These are phyloP conservation scores for Aspergillus kassunensis DNA, from an alignment of 495 filamentous ascomycete species.

Conservation along the genomic window DNA sequence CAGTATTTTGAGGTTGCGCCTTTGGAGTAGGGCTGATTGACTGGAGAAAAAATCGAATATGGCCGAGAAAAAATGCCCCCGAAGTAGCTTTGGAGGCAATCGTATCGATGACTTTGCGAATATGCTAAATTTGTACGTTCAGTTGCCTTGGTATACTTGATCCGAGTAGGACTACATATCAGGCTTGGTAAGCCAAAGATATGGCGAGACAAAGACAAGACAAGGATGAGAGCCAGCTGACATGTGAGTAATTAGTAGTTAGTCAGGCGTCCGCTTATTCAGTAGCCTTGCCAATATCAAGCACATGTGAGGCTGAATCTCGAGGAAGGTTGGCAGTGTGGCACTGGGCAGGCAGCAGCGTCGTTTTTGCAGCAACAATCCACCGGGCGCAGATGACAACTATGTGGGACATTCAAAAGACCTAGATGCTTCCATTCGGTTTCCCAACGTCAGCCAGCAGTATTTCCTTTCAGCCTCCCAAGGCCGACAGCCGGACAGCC, in stretches of 20 bases:
- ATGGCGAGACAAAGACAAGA: not conserved
- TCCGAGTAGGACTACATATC: too few relatives aligned
- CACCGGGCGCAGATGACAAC: not conserved
- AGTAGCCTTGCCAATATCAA: not conserved
- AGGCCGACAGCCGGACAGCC: not conserved
- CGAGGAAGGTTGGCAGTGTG: not conserved
- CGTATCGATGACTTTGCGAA: too few relatives aligned
- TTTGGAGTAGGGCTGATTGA: not conserved
- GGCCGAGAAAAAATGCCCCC: too few relatives aligned
- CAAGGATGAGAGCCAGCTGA: not conserved
- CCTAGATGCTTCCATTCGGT: not conserved
- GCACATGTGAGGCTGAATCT: slow-evolving; percentile 2
- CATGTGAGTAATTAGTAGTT: not conserved
- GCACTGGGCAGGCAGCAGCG: slow-evolving; percentile 1
- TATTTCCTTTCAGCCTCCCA: not conserved
- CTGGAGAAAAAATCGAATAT: not conserved
- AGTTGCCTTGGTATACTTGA: too few relatives aligned
- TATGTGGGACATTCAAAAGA: slow-evolving; percentile 1
- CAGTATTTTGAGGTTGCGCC: not conserved
- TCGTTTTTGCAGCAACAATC: not conserved
- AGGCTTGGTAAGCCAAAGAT: not conserved
- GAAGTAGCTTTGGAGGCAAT: too few relatives aligned
- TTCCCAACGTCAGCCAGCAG: not conserved
- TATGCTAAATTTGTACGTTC: too few relatives aligned
- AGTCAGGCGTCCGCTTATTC: not conserved